A percentile compares a stretch with the other conserved stretches of the same genome.
Conservation (phyloP, 2,329 filamentous ascomycete genomes). For the Bipolaris oryzae region DNA sequence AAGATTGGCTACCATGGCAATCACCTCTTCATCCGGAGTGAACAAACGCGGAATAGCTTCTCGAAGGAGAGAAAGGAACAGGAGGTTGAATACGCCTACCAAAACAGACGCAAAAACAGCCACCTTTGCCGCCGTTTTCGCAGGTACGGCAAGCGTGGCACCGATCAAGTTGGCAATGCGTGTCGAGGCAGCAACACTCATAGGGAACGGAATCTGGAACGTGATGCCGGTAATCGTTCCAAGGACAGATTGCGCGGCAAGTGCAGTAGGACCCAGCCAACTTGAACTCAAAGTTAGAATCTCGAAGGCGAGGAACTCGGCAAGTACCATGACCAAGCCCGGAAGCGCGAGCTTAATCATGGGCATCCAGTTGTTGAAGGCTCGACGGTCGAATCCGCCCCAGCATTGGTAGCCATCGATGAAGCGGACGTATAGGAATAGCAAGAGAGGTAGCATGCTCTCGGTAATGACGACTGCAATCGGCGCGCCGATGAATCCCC, state of each 20-base stretch:
- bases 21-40: constrained; percentile 69
- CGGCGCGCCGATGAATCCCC: constrained; percentile 75
- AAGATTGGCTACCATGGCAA: constrained; percentile 68
- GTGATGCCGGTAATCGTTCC: constrained; percentile 78
- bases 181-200: constrained; percentile 86
- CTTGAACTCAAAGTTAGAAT: constrained; percentile 82
- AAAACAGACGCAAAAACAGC: constrained; percentile 69
- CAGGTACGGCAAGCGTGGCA: constrained; percentile 78
- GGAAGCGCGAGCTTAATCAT: constrained; percentile 90
- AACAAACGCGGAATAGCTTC: constrained; percentile 78
- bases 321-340: constrained; percentile 91
- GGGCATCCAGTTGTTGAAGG: constrained; percentile 75
- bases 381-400: constrained; percentile 75
- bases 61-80: constrained; percentile 70
- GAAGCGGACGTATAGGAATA: constrained; percentile 76
- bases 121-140: constrained; percentile 80
- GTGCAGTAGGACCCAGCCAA: constrained; percentile 76
- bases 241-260: constrained; percentile 88
- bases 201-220: constrained; percentile 90
- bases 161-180: constrained; percentile 92
- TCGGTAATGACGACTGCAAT: constrained; percentile 78
- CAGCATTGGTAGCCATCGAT: constrained; percentile 77
- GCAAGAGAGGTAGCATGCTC: constrained; percentile 72
- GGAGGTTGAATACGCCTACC: constrained; percentile 80
- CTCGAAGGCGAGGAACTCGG: constrained; percentile 93